Conservation (phyloP, 2,329 filamentous ascomycete species). For the Arthrinium phaeospermum region DNA sequence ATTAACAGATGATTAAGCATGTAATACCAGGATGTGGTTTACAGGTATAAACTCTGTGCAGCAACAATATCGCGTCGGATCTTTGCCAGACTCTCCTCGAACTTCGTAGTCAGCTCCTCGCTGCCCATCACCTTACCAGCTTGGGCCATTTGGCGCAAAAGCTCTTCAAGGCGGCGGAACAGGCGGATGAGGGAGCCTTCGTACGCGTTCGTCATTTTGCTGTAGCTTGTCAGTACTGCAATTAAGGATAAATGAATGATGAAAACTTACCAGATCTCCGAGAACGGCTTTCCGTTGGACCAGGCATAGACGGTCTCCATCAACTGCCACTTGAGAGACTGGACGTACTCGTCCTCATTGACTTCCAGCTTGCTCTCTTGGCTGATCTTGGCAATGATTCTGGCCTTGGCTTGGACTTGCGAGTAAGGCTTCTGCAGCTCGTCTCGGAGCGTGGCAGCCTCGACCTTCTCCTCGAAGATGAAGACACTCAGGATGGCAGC, state of each 20-base stretch:
- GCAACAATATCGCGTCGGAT: conserved; percentile 93
- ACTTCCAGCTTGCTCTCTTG: conserved; percentile 91
- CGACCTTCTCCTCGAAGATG: conserved; percentile 96
- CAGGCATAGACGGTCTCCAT: conserved; percentile 97
- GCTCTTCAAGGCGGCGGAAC: conserved; percentile 93
- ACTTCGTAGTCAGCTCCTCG: conserved; percentile 90
- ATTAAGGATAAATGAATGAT: no score
- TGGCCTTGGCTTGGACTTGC: conserved; percentile 86
- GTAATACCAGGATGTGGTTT: conserved; percentile 36
- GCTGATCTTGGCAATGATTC: conserved; percentile 89
- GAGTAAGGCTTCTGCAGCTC: conserved; percentile 85
- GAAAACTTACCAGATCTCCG: conserved; percentile 83
- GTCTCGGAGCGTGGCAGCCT: conserved; percentile 78
- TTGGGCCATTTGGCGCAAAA: conserved; percentile 93
- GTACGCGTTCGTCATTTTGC: conserved; percentile 99
- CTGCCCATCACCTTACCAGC: conserved; percentile 98
- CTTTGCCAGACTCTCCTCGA: conserved; percentile 83
- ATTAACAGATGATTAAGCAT: background rate
- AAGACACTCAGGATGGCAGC: conserved; percentile 90
- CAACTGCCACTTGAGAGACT: conserved; percentile 89
- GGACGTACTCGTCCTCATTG: conserved; percentile 94
- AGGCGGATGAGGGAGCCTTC: conserved; percentile 95
- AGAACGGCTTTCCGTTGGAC: conserved; percentile 89
- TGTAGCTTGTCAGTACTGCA: conserved; percentile 43
- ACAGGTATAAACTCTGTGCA: conserved; percentile 91